Percentiles rank a stretch among this genome's conserved stretches.
phyloP scores from a whole-genome alignment of 495 filamentous ascomycete genomes.

The Hypoxylon crocopeplum region DNA sequence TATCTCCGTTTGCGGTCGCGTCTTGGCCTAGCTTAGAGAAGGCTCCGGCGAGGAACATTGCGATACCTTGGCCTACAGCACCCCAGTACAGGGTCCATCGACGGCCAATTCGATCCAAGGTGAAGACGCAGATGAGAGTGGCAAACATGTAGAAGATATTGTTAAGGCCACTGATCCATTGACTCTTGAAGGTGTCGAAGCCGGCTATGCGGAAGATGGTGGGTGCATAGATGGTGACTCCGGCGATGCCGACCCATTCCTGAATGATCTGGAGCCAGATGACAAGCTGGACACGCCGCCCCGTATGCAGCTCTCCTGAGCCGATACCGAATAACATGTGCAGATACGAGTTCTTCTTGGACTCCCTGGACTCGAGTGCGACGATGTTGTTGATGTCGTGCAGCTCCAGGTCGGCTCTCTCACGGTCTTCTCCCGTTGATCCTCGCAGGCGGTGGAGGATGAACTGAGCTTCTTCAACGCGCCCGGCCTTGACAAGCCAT shows the following conservation, averaged over 20 bases:
- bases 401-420: constrained; percentile 66
- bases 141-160: constrained; percentile 68
- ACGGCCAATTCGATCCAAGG: constrained; percentile 71
- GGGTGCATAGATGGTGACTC: constrained; percentile 70
- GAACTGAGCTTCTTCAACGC: constrained; percentile 66
- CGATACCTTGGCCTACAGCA: constrained; percentile 66
- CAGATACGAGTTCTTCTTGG: constrained; percentile 61
- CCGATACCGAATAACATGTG: constrained; percentile 70
- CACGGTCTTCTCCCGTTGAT: constrained; percentile 57
- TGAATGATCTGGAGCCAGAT: constrained; percentile 78
- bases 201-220: constrained; percentile 74
- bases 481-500: constrained; percentile 68
- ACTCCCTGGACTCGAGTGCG: constrained; percentile 60
- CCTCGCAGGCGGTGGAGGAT: constrained; percentile 69
- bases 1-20: constrained; percentile 41
- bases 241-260: constrained; percentile 76
- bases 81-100: constrained; percentile 75
- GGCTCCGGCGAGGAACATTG: constrained; percentile 59
- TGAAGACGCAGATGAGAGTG: constrained; percentile 69
- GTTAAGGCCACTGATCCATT: constrained; percentile 74
- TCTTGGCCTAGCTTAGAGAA: constrained; percentile 48
- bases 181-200: constrained; percentile 63
- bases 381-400: constrained; percentile 65
- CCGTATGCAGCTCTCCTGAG: constrained; percentile 68
- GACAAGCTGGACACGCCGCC: constrained; percentile 70